Percentiles rank a stretch among this genome's conserved stretches.
Evolutionary conservation across 129 eudicot genomes (phyloP).

Genomic region (Ambrosia trifida): DNA sequence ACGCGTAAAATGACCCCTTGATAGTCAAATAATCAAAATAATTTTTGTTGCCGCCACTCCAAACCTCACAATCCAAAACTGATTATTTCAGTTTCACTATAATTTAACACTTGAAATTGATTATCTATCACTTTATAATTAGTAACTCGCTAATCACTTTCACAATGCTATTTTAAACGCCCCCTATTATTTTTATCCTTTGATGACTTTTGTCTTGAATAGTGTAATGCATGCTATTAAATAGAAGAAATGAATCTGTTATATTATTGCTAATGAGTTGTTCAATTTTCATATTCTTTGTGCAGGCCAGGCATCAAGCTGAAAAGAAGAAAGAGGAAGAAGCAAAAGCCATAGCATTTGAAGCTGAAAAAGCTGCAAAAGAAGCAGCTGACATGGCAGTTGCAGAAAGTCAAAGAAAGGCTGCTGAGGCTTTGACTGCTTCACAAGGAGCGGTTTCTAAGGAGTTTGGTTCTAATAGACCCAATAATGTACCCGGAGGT

Average conservation of each 20-base stretch:
- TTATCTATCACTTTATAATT: background rate
- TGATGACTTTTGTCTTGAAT: conserved; percentile 9
- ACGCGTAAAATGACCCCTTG: background rate
- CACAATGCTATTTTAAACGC: background rate
- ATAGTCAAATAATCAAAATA: background rate
- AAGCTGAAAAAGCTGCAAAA: conserved; percentile 78
- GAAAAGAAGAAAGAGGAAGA: conserved; percentile 65
- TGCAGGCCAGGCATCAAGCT: conserved; percentile 72
- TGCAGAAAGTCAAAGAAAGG: conserved; percentile 40
- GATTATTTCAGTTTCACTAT: background rate
- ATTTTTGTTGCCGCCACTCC: background rate
- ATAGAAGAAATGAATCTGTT: background rate
- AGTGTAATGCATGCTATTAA: background rate
- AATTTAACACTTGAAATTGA: background rate
- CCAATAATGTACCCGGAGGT: conserved; percentile 48
- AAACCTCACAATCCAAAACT: background rate
- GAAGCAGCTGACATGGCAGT: conserved; percentile 58
- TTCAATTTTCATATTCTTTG: conserved; percentile 17
- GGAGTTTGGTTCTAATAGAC: conserved; percentile 35
- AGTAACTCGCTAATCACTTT: background rate
- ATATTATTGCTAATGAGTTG: conserved; percentile 11
- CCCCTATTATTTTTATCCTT: background rate
- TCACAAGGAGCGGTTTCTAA: conserved; percentile 36
- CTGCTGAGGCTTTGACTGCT: conserved; percentile 39
- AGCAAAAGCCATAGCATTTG: conserved; percentile 57